Evolutionary conservation across 345 rosid genomes (phyloP).

Genomic region (Gossypium sturtianum): DNA sequence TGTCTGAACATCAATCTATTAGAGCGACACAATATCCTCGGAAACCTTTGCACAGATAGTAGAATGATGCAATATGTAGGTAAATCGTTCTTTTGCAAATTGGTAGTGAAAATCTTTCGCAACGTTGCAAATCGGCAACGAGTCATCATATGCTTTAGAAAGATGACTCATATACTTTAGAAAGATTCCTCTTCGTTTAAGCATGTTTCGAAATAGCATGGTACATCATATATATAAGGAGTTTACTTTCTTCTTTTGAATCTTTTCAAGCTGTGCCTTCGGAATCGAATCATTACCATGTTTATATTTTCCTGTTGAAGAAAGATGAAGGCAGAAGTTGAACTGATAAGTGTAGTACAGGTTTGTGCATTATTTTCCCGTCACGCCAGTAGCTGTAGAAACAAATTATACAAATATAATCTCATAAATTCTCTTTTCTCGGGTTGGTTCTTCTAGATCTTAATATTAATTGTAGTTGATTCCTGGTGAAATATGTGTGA

Average conservation of each 20-base stretch:
- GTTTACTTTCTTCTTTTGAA: background rate
- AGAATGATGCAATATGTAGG: background rate
- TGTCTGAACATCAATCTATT: conserved; percentile 24
- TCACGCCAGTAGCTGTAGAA: background rate
- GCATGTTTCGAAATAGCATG: background rate
- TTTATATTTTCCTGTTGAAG: background rate
- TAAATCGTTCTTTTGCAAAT: background rate
- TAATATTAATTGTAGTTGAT: background rate
- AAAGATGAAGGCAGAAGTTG: background rate
- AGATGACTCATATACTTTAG: background rate
- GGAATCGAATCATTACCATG: background rate
- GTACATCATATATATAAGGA: background rate
- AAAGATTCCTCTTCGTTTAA: background rate
- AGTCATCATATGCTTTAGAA: background rate
- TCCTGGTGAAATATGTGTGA: background rate
- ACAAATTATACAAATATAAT: background rate
- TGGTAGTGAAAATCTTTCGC: background rate
- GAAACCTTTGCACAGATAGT: conserved; percentile 11
- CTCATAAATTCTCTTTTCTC: background rate
- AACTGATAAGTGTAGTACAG: background rate
- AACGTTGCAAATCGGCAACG: background rate
- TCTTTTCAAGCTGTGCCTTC: background rate
- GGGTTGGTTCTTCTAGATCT: background rate
- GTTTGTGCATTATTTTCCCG: background rate
- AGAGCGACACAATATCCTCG: conserved; percentile 1